Evolutionary conservation across 768 basidiomycete genomes (phyloP).

Genomic region (Xerocomellus chrysenteron): DNA sequence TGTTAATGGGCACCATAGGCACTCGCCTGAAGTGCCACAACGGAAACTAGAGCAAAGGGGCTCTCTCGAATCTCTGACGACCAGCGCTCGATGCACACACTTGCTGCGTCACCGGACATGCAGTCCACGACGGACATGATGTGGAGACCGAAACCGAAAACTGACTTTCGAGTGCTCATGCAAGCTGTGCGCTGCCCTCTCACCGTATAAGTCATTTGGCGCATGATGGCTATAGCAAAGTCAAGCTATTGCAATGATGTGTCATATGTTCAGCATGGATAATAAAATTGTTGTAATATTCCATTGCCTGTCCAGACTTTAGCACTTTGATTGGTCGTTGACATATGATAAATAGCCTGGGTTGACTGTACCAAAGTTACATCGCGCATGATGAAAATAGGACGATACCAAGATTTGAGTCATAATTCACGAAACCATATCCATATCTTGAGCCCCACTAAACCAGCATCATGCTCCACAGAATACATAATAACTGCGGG

Average conservation of each 20-base stretch:
- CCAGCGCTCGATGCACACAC: slow-evolving; percentile 26
- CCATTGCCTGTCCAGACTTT: not conserved
- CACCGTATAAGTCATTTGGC: too few species aligned
- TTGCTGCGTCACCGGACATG: slow-evolving; percentile 2
- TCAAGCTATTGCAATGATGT: slow-evolving; percentile 20
- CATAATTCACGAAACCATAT: slow-evolving; percentile 17
- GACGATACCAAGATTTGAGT: slow-evolving; percentile 10
- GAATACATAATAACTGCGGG: not conserved
- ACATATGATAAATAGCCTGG: not conserved
- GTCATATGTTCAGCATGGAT: not conserved
- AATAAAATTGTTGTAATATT: not conserved
- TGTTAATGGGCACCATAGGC: not conserved
- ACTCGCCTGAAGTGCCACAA: not conserved
- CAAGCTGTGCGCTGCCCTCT: too few species aligned
- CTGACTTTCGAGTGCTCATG: slow-evolving; percentile 25
- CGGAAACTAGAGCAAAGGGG: slow-evolving; percentile 14
- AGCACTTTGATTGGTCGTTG: not conserved
- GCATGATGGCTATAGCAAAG: too few species aligned
- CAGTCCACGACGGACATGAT: slow-evolving; percentile 9
- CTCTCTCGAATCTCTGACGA: slow-evolving; percentile 24
- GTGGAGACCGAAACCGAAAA: slow-evolving; percentile 33
- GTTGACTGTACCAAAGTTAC: not conserved
- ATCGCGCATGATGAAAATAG: slow-evolving; percentile 1
- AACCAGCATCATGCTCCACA: not conserved
- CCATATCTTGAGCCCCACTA: not conserved